These are phyloP conservation scores for Neurospora discreta DNA, from an alignment of 495 filamentous ascomycete genomes.

Conservation along the genomic window DNA sequence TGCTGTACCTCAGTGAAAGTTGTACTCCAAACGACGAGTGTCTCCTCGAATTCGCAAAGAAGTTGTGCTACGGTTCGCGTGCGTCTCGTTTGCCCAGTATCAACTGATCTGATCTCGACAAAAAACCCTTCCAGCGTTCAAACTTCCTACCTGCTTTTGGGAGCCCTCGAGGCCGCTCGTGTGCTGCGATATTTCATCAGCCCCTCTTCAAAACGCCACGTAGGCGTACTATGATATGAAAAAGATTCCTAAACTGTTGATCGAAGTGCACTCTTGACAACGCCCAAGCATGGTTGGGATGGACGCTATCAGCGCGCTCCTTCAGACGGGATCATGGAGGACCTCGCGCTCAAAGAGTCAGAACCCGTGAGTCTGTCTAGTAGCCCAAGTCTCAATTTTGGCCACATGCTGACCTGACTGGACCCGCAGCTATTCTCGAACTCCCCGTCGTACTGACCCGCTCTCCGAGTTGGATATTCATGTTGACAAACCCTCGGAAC, in stretches of 20 bases:
- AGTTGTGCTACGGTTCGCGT: neutral
- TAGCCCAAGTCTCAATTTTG: neutral
- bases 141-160: neutral
- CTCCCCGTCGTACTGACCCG: neutral
- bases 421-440: neutral
- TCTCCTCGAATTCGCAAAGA: neutral
- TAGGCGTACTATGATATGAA: neutral
- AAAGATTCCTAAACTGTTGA: neutral
- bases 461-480: conserved; percentile 8
- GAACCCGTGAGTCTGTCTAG: conserved; percentile 22
- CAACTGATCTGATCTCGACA: neutral
- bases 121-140: neutral
- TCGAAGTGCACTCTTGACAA: neutral
- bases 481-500: conserved; percentile 2
- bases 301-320: conserved; percentile 25
- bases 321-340: conserved; percentile 31
- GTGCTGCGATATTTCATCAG: neutral
- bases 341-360: conserved; percentile 32
- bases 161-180: neutral
- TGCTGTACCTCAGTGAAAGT: neutral
- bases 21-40: neutral
- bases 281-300: conserved; percentile 24
- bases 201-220: neutral
- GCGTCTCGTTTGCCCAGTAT: neutral
- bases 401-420: neutral